phyloP scores from a whole-genome alignment of 306 rosid species.

The Abrus precatorius region DNA sequence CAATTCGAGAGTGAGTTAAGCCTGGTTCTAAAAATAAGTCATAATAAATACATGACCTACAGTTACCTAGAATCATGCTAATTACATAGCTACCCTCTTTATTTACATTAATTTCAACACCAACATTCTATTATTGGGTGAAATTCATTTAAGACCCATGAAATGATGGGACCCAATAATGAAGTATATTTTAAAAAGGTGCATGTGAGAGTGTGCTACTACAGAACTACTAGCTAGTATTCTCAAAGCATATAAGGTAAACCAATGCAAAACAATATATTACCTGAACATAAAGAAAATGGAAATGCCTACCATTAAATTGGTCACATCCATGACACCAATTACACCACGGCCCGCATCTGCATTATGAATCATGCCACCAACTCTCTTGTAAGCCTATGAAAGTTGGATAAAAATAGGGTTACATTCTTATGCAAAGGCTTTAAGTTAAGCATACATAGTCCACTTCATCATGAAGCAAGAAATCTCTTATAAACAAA shows the following conservation, averaged over 20 bases:
- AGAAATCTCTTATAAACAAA: background rate
- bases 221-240: too few species aligned
- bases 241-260: background rate
- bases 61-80: too few species aligned
- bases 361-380: slow-evolving; percentile 64
- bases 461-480: background rate
- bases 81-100: too few species aligned
- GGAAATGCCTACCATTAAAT: slow-evolving; percentile 56
- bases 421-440: background rate
- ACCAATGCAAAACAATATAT: slow-evolving; percentile 35
- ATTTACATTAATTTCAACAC: too few species aligned
- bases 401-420: slow-evolving; percentile 29
- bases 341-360: slow-evolving; percentile 69
- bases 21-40: too few species aligned
- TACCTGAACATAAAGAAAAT: slow-evolving; percentile 12
- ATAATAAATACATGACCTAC: too few species aligned
- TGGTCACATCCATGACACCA: slow-evolving; percentile 69
- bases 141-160: background rate
- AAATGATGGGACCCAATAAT: background rate
- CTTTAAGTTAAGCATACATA: slow-evolving; percentile 17
- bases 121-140: background rate
- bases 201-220: background rate
- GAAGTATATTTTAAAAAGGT: background rate
- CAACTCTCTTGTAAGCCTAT: slow-evolving; percentile 75
- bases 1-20: too few species aligned